Evolutionary conservation across 257 asterid species (phyloP).

Genomic region (Solanum ossicruentum): DNA sequence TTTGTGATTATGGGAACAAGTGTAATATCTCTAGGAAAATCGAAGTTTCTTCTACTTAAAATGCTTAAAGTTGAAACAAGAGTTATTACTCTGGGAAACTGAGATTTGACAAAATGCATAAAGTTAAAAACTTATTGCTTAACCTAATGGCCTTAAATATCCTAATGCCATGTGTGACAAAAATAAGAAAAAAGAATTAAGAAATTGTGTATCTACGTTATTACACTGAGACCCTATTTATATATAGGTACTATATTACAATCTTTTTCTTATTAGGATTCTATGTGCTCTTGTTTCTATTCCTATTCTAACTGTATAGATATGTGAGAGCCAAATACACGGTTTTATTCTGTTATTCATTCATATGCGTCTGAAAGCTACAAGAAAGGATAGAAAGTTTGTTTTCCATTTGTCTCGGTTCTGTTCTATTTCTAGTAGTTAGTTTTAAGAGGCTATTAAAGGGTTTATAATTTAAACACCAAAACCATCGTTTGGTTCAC

Average conservation of each 20-base stretch:
- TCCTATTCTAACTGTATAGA: background rate
- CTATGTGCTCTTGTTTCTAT: background rate
- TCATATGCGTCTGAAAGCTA: background rate
- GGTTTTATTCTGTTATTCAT: background rate
- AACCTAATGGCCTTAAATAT: background rate
- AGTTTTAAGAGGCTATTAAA: background rate
- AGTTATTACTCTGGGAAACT: background rate
- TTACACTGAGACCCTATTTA: background rate
- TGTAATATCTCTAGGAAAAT: background rate
- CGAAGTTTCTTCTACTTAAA: background rate
- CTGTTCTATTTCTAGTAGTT: background rate
- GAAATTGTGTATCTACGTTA: background rate
- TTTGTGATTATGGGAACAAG: background rate
- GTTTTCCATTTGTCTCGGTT: background rate
- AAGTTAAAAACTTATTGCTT: background rate
- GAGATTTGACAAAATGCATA: background rate
- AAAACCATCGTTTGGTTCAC: background rate
- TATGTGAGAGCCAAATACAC: background rate
- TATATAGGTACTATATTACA: background rate
- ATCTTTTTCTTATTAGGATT: background rate
- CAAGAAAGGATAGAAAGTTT: background rate
- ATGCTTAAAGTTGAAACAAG: background rate
- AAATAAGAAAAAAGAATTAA: background rate
- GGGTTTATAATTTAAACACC: background rate
- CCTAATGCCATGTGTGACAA: background rate